Base-by-base conservation (phyloP, 345 rosid species). In the Passiflora organensis region DNA sequence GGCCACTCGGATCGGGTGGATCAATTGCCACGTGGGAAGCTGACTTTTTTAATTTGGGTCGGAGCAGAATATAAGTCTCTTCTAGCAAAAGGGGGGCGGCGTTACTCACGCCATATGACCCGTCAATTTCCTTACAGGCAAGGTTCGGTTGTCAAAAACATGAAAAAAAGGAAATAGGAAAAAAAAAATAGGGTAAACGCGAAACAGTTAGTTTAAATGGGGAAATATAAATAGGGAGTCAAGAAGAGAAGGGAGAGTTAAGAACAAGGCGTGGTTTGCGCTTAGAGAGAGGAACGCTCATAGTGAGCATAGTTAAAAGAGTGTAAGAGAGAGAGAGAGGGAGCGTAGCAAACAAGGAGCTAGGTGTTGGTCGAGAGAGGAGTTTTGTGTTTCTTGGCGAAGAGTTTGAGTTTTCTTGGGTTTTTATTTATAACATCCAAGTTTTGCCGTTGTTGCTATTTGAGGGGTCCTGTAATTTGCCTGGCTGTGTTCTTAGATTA, bases 211-310 rank as follows among this genome's bases (percentile, higher is more conserved):
- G 44, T 22, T 5, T 19, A 22, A 58, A 46, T 21, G 2, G 8
- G 43, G 63, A 58, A 48, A 39, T 67, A 71, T 53, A 78, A 47
- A 75, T 8, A 42, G 46, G 39, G 22, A 23, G 13, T 10, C 17
- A 14, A 48, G 59, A 28, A 28, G 34, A 28, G 8, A 8, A 8
- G 34, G 21, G 59, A 44, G 68, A 52, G 60, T 64, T 48, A 67
- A 74, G 66, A 70, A 42, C 60, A 69, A 75, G 73, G 75, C 76
- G 78, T 77, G 78, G 44, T 77, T 60, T 76, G 76, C 50, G 60
- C 65, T 62, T 68, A 23, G 6, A 16, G 13, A 13, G 13, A 18
- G 46, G 19, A 41, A 41, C 43, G n/a, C 13, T 4, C n/a, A 41
- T 41, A 41, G 43, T 41, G 34, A 28, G 34, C 8, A 28, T 28